Evolutionary conservation across 2,329 filamentous ascomycete genomes (phyloP).

Genomic region (Cadophora sp.): DNA sequence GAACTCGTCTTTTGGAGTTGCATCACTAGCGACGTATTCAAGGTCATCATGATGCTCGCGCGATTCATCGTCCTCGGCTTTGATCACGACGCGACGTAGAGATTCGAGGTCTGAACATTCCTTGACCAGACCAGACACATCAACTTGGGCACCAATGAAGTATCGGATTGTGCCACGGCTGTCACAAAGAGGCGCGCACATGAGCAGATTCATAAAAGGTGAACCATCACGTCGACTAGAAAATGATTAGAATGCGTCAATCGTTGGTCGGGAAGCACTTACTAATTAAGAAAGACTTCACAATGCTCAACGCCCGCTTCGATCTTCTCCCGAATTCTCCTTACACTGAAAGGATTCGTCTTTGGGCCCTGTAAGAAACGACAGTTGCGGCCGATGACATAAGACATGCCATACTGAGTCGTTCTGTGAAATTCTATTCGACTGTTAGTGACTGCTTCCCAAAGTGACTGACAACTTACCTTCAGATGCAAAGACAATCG

Average conservation of each 20-base stretch:
- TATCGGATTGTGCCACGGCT: constrained; percentile 66
- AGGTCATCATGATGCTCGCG: constrained; percentile 33
- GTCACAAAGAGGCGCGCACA: constrained; percentile 68
- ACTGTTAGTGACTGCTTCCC: constrained; percentile 7
- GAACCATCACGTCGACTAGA: constrained; percentile 67
- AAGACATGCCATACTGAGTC: constrained; percentile 76
- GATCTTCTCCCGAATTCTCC: constrained; percentile 66
- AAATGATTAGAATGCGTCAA: constrained; percentile 16
- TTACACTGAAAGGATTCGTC: constrained; percentile 68
- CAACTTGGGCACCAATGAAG: constrained; percentile 71
- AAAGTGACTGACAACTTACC: constrained; percentile 56
- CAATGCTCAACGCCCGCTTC: constrained; percentile 70
- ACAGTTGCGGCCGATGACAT: constrained; percentile 78
- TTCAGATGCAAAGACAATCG: constrained; percentile 79
- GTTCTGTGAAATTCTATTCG: constrained; percentile 72
- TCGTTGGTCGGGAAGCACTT: constrained; percentile 38
- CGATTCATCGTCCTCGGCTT: constrained; percentile 42
- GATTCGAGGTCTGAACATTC: constrained; percentile 66
- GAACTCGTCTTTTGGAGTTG: constrained; percentile 63
- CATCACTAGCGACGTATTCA: constrained; percentile 19
- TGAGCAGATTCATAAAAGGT: constrained; percentile 71
- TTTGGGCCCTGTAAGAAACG: constrained; percentile 79
- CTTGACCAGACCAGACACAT: constrained; percentile 67
- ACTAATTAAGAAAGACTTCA: constrained; percentile 79
- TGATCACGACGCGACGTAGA: constrained; percentile 53